A percentile compares a stretch with the other conserved stretches of the same genome.
These are phyloP conservation scores for Rhizoclosmatium sp. DNA, from an alignment of 192 early-diverging fungal species.

Conservation along the genomic window DNA sequence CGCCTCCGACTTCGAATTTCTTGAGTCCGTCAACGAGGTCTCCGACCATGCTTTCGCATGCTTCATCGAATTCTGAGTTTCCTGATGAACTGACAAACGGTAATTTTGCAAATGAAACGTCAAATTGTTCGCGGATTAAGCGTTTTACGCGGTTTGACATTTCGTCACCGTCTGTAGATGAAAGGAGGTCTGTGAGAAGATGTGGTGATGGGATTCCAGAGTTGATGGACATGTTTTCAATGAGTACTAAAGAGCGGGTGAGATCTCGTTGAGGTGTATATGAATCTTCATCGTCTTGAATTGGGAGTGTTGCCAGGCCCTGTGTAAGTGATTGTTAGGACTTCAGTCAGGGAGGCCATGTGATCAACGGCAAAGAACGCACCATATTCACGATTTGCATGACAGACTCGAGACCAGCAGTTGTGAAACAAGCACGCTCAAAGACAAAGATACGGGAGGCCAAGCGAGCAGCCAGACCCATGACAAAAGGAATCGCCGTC, in stretches of 20 bases:
- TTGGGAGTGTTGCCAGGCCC: conserved; percentile 31
- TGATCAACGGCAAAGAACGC: neutral
- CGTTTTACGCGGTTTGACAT: conserved; percentile 58
- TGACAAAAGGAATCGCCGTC: conserved; percentile 62
- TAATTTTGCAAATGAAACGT: conserved; percentile 55
- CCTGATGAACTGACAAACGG: conserved; percentile 45
- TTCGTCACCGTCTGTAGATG: conserved; percentile 57
- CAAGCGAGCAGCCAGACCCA: conserved; percentile 62
- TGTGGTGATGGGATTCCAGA: conserved; percentile 49
- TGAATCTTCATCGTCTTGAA: conserved; percentile 49
- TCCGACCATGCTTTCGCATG: conserved; percentile 44
- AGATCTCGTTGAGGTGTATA: conserved; percentile 35
- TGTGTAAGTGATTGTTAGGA: conserved; percentile 1
- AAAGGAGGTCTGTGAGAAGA: conserved; percentile 57
- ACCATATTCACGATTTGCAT: conserved; percentile 68
- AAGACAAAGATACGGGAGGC: conserved; percentile 59
- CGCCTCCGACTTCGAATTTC: conserved; percentile 51
- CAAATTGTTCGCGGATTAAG: conserved; percentile 52
- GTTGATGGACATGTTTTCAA: conserved; percentile 69
- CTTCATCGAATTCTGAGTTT: conserved; percentile 41
- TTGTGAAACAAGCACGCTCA: conserved; percentile 64
- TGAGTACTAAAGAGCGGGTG: conserved; percentile 52
- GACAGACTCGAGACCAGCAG: conserved; percentile 62
- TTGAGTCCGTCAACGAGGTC: conserved; percentile 47
- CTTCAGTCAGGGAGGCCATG: neutral